Evolutionary conservation across 345 rosid genomes (phyloP).

Genomic region (Rhizophora mangle): DNA sequence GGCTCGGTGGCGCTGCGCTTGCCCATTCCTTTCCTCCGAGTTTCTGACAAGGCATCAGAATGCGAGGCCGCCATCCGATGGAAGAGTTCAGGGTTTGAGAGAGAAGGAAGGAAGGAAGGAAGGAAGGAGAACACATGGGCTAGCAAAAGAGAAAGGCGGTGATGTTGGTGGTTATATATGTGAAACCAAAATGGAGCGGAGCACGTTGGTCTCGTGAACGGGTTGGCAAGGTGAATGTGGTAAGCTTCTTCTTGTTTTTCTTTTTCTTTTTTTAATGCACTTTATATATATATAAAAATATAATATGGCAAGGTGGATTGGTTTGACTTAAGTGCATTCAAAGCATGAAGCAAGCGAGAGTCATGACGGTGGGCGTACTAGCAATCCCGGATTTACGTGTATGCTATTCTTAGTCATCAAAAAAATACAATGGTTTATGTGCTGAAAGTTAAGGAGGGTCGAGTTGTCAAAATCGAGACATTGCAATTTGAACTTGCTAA

Average conservation of each 20-base stretch:
- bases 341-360: too few relatives aligned
- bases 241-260: conserved; percentile 30
- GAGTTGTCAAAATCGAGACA: too few relatives aligned
- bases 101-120: neutral
- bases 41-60: conserved; percentile 36
- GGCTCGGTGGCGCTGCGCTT: conserved; percentile 23
- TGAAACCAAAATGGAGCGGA: conserved; percentile 22
- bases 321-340: too few relatives aligned
- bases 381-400: too few relatives aligned
- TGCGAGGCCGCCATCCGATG: conserved; percentile 53
- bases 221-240: conserved; percentile 59
- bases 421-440: too few relatives aligned
- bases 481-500: too few relatives aligned
- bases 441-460: too few relatives aligned
- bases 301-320: too few relatives aligned
- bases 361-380: too few relatives aligned
- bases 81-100: neutral
- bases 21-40: conserved; percentile 42
- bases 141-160: conserved; percentile 28
- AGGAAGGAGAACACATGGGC: neutral
- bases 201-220: conserved; percentile 87
- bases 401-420: too few relatives aligned
- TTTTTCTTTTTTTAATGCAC: neutral
- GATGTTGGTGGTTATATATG: conserved; percentile 41
- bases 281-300: neutral